phyloP scores from a whole-genome alignment of 768 basidiomycete genomes.

The Hortiboletus flavorubellus region DNA sequence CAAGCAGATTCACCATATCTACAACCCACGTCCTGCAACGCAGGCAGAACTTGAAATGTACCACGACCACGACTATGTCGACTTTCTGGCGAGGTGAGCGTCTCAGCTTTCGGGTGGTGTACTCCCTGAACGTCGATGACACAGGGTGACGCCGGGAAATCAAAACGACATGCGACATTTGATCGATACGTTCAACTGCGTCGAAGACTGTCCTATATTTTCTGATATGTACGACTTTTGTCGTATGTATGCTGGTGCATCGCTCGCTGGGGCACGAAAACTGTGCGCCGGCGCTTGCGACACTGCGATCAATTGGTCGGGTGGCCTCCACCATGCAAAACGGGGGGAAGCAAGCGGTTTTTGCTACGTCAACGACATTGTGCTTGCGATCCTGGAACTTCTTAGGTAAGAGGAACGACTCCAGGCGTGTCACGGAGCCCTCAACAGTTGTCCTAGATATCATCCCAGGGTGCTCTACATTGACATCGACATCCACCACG shows the following conservation, averaged over 20 bases:
- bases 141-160: constrained; percentile 80
- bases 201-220: constrained; percentile 97
- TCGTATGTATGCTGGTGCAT: constrained; percentile 89
- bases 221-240: constrained; percentile 94
- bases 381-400: constrained; percentile 89
- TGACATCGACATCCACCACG: constrained; percentile 99
- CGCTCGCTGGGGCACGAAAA: constrained; percentile 87
- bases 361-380: constrained; percentile 97
- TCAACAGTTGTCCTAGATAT: constrained; percentile 50
- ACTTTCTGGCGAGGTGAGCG: constrained; percentile 84
- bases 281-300: constrained; percentile 83
- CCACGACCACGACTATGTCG: constrained; percentile 94
- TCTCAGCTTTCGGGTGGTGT: neutral
- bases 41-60: constrained; percentile 86
- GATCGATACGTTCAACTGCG: constrained; percentile 88
- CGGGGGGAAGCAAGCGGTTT: constrained; percentile 97
- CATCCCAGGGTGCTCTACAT: constrained; percentile 95
- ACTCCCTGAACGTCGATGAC: neutral
- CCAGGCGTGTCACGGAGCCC: neutral
- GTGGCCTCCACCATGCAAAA: constrained; percentile 97
- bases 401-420: constrained; percentile 52
- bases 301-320: constrained; percentile 99
- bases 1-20: constrained; percentile 90
- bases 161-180: constrained; percentile 66
- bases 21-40: constrained; percentile 85